phyloP scores from a whole-genome alignment of 1,139 yeast genomes.

The Candida buenavistaensis region DNA sequence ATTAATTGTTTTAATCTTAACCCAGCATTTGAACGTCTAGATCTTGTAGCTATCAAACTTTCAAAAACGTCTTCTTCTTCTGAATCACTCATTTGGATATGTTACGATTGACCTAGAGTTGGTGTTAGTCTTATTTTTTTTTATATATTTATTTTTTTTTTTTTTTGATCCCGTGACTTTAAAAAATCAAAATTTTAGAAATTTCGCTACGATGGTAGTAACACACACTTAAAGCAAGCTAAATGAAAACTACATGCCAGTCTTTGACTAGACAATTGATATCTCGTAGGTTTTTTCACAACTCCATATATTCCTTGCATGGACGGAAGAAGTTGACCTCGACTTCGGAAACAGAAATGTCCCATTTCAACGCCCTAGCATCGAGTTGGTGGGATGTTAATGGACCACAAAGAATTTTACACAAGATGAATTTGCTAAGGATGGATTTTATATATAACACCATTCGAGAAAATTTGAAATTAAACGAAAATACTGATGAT shows the following conservation, averaged over 20 bases:
- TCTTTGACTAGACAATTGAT: conserved; percentile 3
- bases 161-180: not conserved
- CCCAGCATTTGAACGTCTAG: conserved; percentile 89
- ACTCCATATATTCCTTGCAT: not conserved
- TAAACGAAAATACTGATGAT: conserved; percentile 47
- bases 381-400: conserved; percentile 94
- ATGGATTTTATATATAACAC: conserved; percentile 80
- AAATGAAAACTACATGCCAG: conserved; percentile 2
- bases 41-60: conserved; percentile 66
- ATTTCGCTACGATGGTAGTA: not conserved
- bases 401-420: conserved; percentile 91
- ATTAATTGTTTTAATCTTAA: conserved; percentile 73
- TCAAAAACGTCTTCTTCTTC: conserved; percentile 26
- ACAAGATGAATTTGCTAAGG: conserved; percentile 87
- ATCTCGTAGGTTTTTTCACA: conserved; percentile 5
- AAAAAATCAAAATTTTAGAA: not conserved
- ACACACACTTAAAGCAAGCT: not conserved
- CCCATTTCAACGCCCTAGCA: conserved; percentile 84
- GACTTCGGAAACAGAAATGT: conserved; percentile 50
- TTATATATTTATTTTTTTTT: too few relatives aligned
- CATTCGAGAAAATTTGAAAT: conserved; percentile 45
- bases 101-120: too few relatives aligned
- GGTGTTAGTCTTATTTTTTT: too few relatives aligned
- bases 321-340: conserved; percentile 9
- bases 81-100: conserved; percentile 21